Evolutionary conservation across 768 basidiomycete genomes (phyloP).

Genomic region (Pisolithus microcarpus): DNA sequence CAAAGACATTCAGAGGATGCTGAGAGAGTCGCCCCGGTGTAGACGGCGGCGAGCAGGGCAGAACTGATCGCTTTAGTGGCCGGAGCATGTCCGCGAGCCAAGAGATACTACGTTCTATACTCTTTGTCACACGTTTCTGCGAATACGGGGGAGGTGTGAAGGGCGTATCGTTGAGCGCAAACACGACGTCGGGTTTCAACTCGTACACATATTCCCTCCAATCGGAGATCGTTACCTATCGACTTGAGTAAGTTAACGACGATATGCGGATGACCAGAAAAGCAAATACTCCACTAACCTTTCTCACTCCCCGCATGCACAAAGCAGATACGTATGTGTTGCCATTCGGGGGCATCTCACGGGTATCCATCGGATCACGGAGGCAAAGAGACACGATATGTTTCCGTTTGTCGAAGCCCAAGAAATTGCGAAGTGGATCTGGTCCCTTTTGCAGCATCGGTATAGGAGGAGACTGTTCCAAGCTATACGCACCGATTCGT

Average conservation of each 20-base stretch:
- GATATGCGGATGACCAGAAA: neutral
- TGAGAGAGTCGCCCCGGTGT: constrained; percentile 2
- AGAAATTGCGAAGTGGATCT: constrained; percentile 55
- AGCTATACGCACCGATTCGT: constrained; percentile 27
- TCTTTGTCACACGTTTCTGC: constrained; percentile 72
- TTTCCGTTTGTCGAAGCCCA: constrained; percentile 43
- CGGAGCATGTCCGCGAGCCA: constrained; percentile 59
- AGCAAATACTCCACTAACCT: constrained; percentile 36
- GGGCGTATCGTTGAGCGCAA: constrained; percentile 66
- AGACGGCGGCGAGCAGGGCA: neutral
- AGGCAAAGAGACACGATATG: constrained; percentile 55
- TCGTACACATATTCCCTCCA: constrained; percentile 50
- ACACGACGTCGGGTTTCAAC: constrained; percentile 61
- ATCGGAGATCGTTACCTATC: constrained; percentile 45
- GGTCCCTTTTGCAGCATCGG: constrained; percentile 51
- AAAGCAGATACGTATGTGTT: constrained; percentile 47
- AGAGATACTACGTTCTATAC: constrained; percentile 56
- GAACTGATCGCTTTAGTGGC: constrained; percentile 10
- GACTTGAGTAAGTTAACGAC: neutral
- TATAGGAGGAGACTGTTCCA: constrained; percentile 61
- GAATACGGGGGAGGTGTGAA: constrained; percentile 60
- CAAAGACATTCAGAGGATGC: constrained; percentile 44
- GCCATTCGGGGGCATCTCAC: constrained; percentile 70
- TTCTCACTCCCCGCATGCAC: constrained; percentile 63
- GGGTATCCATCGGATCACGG: constrained; percentile 57